A percentile compares a stretch with the other conserved stretches of the same genome.
Evolutionary conservation across 192 early-diverging fungal species (phyloP).

Genomic region (Lobulomyces angularis): DNA sequence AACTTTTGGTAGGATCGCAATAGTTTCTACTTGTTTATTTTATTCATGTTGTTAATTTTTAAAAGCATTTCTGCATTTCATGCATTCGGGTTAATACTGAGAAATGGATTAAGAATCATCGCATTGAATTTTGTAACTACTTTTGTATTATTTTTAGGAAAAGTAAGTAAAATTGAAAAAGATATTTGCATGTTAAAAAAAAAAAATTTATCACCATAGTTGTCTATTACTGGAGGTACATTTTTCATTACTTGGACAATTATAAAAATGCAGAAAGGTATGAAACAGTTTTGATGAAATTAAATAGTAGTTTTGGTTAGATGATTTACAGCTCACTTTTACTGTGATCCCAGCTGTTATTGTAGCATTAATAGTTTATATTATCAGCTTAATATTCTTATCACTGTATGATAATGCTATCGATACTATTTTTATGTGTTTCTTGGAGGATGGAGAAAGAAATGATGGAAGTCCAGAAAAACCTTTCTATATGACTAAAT

Average conservation of each 20-base stretch:
- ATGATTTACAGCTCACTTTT: too few species aligned
- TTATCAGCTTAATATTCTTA: constrained; percentile 32
- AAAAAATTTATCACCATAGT: too few species aligned
- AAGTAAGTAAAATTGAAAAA: too few species aligned
- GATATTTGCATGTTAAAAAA: too few species aligned
- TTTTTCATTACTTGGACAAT: too few species aligned
- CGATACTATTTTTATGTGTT: constrained; percentile 41
- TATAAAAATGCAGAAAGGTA: too few species aligned
- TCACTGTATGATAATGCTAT: constrained; percentile 36
- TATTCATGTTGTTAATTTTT: too few species aligned
- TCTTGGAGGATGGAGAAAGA: constrained; percentile 36
- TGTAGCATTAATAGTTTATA: constrained; percentile 25
- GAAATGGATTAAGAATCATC: constrained; percentile 25
- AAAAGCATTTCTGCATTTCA: constrained; percentile 17
- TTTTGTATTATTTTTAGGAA: constrained; percentile 35
- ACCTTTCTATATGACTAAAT: constrained; percentile 39
- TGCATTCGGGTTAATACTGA: constrained; percentile 25
- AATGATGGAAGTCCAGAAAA: constrained; percentile 34
- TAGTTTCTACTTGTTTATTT: too few species aligned
- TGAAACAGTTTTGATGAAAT: too few species aligned
- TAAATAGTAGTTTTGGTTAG: too few species aligned
- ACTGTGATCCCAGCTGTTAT: constrained; percentile 20
- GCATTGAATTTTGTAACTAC: constrained; percentile 27
- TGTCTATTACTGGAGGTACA: too few species aligned
- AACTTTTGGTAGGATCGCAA: too few species aligned